Conservation (phyloP, 257 asterid species). For the Osmanthus fragrans region DNA sequence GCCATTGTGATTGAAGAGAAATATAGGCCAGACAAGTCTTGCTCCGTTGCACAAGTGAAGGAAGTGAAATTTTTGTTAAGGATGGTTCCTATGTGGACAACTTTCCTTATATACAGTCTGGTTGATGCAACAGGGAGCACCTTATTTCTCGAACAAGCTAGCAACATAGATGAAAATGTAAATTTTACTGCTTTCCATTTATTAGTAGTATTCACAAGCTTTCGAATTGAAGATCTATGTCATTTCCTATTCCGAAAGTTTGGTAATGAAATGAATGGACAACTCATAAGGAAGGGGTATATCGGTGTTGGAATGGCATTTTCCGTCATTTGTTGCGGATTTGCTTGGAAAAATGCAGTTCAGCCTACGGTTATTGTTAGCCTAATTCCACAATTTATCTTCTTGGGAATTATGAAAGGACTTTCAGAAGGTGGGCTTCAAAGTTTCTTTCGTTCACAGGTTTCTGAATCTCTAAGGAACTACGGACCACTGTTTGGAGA, state of each 20-base stretch:
- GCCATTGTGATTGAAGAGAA: not conserved
- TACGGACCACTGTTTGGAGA: too few species aligned
- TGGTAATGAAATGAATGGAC: not conserved
- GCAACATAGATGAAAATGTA: not conserved
- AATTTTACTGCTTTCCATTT: not conserved
- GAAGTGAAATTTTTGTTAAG: slow-evolving; percentile 16
- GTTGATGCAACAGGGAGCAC: slow-evolving; percentile 22
- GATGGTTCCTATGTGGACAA: slow-evolving; percentile 28
- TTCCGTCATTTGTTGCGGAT: slow-evolving; percentile 13
- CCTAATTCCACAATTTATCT: slow-evolving; percentile 16
- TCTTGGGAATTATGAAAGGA: slow-evolving; percentile 24
- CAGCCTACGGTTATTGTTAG: not conserved
- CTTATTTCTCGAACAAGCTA: slow-evolving; percentile 27
- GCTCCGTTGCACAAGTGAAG: slow-evolving; percentile 18
- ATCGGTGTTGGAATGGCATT: slow-evolving; percentile 24
- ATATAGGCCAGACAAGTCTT: not conserved
- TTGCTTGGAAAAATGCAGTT: slow-evolving; percentile 10
- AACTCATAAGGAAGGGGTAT: not conserved
- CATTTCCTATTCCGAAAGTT: not conserved
- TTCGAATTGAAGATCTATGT: not conserved
- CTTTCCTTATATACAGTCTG: slow-evolving; percentile 15
- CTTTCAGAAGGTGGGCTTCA: not conserved
- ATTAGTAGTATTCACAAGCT: not conserved
- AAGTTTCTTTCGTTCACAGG: not conserved
- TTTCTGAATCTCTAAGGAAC: not conserved